These are phyloP conservation scores for Fusarium sp. DNA, from an alignment of 2,329 filamentous ascomycete genomes.

Conservation along the genomic window DNA sequence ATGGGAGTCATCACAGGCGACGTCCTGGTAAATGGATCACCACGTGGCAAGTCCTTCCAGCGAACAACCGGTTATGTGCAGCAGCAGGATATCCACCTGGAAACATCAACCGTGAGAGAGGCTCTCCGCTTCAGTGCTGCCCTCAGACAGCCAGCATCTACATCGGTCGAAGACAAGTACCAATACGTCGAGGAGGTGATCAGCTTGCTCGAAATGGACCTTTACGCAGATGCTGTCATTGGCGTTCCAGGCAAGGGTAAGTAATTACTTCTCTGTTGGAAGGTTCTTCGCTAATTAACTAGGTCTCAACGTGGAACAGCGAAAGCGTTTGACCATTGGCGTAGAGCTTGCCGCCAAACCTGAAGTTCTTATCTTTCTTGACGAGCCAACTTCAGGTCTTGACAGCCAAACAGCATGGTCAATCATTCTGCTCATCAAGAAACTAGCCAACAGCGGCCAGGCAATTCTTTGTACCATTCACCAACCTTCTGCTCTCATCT, in stretches of 20 bases:
- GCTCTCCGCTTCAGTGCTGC: conserved; percentile 84
- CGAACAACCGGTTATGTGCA: conserved; percentile 89
- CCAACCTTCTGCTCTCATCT: conserved; percentile 24
- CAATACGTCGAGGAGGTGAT: conserved; percentile 85
- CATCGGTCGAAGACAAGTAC: conserved; percentile 75
- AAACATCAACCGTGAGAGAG: conserved; percentile 84
- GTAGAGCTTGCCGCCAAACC: conserved; percentile 66
- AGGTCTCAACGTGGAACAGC: conserved; percentile 68
- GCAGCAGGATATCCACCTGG: conserved; percentile 86
- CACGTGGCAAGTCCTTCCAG: conserved; percentile 82
- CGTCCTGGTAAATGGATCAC: conserved; percentile 72
- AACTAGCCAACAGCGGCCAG: conserved; percentile 64
- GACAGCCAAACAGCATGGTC: conserved; percentile 71
- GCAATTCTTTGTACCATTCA: conserved; percentile 54
- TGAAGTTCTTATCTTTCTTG: conserved; percentile 67
- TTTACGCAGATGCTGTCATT: conserved; percentile 72
- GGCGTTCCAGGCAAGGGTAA: conserved; percentile 65
- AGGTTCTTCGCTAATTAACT: background rate
- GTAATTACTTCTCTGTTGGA: too few relatives aligned
- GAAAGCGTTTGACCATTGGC: conserved; percentile 69
- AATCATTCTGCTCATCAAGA: conserved; percentile 68
- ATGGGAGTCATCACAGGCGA: conserved; percentile 89
- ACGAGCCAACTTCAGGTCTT: conserved; percentile 69
- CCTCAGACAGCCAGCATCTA: conserved; percentile 80
- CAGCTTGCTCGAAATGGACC: conserved; percentile 69